Evolutionary conservation across 148 eudicot genomes (phyloP).

Genomic region (Amaranthus hypochondriacus): DNA sequence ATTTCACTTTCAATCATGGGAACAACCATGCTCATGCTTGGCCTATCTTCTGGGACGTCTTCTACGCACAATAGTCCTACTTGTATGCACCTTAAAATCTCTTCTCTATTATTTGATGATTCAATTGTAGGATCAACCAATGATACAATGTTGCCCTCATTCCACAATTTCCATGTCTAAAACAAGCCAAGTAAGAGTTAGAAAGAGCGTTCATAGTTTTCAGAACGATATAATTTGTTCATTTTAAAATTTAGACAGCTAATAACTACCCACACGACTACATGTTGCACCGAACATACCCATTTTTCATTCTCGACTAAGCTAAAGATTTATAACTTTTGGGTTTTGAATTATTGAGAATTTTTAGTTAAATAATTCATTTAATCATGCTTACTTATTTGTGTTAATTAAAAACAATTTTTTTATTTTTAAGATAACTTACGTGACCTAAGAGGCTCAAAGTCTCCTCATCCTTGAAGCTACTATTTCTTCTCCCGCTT

Average conservation of each 20-base stretch:
- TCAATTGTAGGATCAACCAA: slow-evolving; percentile 26
- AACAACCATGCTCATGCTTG: slow-evolving; percentile 26
- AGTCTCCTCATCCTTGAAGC: slow-evolving; percentile 5
- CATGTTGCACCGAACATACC: neutral
- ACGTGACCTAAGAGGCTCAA: slow-evolving; percentile 26
- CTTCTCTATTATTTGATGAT: neutral
- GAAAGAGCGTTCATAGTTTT: too few relatives aligned
- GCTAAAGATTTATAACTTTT: too few relatives aligned
- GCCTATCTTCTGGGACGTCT: slow-evolving; percentile 28
- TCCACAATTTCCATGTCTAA: slow-evolving; percentile 36
- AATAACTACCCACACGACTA: neutral
- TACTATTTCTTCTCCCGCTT: slow-evolving; percentile 18
- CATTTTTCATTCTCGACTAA: too few relatives aligned
- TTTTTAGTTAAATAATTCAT: too few relatives aligned
- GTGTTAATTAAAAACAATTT: neutral
- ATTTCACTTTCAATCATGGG: slow-evolving; percentile 20
- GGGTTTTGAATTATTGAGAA: too few relatives aligned
- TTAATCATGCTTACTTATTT: too few relatives aligned
- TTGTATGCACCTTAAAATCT: slow-evolving; percentile 31
- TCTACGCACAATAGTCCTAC: slow-evolving; percentile 32
- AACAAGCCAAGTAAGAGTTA: neutral
- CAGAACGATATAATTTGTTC: too few relatives aligned
- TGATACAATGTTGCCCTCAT: slow-evolving; percentile 8
- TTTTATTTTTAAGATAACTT: neutral
- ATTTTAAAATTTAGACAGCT: too few relatives aligned